Base-by-base conservation (phyloP, 2,329 filamentous ascomycete genomes). In the Pseudogymnoascus pannorum region DNA sequence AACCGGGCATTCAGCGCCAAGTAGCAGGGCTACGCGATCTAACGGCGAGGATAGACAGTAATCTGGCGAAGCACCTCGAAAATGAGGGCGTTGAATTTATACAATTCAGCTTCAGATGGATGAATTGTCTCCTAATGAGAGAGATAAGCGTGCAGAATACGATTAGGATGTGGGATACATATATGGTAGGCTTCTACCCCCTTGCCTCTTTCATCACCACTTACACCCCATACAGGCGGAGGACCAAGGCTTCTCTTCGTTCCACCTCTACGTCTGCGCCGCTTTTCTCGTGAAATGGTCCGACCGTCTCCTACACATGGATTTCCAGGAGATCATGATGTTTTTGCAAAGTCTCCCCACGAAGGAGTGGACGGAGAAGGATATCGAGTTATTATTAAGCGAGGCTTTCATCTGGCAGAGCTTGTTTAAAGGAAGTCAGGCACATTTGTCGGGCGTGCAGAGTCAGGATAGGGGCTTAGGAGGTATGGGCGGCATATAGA, bases 401-500 rank as follows among this genome's bases (percentile, higher is more conserved):
- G 94, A 99, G 77, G 94, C 94, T 2, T 99, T 94, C 70, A 97
- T 99, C 66, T 99, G 94, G 95, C 92, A 99, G 77, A 96, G 91
- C 72, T 79, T 99, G 48, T 99, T 97, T 77, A 92, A 95, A 70
- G 93, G 93, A 58, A 96, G 92, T 8, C 88, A 91, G 60, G 95
- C 94, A 36, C 94, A 99, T 77, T 78, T 99, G 64, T 83, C 85
- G 66, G 82, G 83, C 12, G 70, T 40, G 57, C 31, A 58, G 57
- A 54, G 48, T 31, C 48, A 54, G 16, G 48, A 54, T 54, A 54
- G 48, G 26, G 48, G 48, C 9, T 3, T 54, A 9, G 48, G 48
- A n/a, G 48, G 48, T 26, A 54, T 54, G 48, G 48, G 48, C 31
- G 48, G 48, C 48, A 54, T 31, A 54, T 54, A 54, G 48, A 54